Percentiles rank a stretch among this genome's conserved stretches.
Evolutionary conservation across 2,329 filamentous ascomycete genomes (phyloP).

Genomic region (Monosporascus sp.): DNA sequence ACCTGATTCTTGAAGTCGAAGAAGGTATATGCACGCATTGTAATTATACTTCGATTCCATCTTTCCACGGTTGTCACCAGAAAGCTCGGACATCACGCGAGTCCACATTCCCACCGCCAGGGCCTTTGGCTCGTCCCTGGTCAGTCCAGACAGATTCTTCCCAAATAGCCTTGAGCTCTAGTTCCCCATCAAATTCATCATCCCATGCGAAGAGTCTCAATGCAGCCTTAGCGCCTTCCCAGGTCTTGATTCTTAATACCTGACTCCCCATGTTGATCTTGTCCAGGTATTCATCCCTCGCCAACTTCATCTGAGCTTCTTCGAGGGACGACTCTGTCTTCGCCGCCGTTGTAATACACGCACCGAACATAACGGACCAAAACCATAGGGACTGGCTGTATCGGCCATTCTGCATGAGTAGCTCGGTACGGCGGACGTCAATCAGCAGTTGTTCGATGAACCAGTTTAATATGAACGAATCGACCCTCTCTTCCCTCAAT

Average conservation of each 20-base stretch:
- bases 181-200: slow-evolving; percentile 35
- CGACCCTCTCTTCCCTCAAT: slow-evolving; percentile 34
- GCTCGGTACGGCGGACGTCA: slow-evolving; percentile 36
- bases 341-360: slow-evolving; percentile 34
- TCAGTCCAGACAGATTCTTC: slow-evolving; percentile 31
- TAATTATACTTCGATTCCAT: not conserved
- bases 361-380: slow-evolving; percentile 41
- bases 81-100: slow-evolving; percentile 2
- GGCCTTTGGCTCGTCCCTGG: slow-evolving; percentile 10
- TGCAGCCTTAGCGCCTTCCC: slow-evolving; percentile 32
- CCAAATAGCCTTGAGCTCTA: slow-evolving; percentile 35
- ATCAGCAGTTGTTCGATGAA: slow-evolving; percentile 40
- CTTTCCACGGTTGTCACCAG: slow-evolving; percentile 3
- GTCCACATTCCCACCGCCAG: slow-evolving; percentile 5
- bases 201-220: slow-evolving; percentile 34
- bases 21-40: too few species aligned
- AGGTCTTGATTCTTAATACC: slow-evolving; percentile 31
- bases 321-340: slow-evolving; percentile 30
- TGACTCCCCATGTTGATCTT: slow-evolving; percentile 36
- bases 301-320: slow-evolving; percentile 31
- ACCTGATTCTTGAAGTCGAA: too few species aligned
- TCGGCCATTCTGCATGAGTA: slow-evolving; percentile 32
- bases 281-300: slow-evolving; percentile 32
- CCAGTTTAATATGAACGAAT: slow-evolving; percentile 39
- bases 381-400: slow-evolving; percentile 40